Percentiles rank a stretch among this genome's conserved stretches.
Conservation (phyloP, 1,284 basidiomycete genomes). For the Fomitopsis schrenkii region DNA sequence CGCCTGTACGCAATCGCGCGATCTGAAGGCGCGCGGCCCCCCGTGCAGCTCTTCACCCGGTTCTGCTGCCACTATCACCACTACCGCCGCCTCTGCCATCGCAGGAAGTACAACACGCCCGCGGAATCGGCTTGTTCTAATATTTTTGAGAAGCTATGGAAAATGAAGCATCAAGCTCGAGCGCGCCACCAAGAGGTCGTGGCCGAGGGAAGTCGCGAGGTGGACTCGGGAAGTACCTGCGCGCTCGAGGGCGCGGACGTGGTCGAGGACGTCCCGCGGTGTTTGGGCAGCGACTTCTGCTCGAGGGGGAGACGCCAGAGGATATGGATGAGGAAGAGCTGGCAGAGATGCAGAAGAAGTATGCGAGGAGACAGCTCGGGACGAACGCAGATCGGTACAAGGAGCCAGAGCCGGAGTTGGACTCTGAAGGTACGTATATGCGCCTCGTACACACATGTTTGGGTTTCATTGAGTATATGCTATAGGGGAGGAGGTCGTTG, state of each 20-base stretch:
- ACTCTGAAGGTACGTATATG: constrained; percentile 51
- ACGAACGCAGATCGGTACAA: constrained; percentile 55
- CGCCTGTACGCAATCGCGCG: neutral
- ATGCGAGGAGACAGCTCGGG: constrained; percentile 50
- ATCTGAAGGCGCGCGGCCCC: too few species aligned
- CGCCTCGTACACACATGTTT: neutral
- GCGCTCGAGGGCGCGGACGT: constrained; percentile 58
- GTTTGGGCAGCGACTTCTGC: constrained; percentile 51
- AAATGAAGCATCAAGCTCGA: neutral
- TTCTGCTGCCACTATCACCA: neutral
- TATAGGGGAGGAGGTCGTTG: constrained; percentile 60
- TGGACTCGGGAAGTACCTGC: constrained; percentile 68
- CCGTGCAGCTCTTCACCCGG: too few species aligned
- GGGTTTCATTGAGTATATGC: neutral
- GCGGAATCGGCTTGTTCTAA: too few species aligned
- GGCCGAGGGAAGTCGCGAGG: constrained; percentile 59
- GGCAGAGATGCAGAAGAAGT: constrained; percentile 46
- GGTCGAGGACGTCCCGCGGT: constrained; percentile 59
- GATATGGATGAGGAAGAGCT: constrained; percentile 40
- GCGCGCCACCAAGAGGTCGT: constrained; percentile 25
- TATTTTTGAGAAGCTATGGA: neutral
- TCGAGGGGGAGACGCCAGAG: constrained; percentile 51
- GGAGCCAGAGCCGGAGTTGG: neutral
- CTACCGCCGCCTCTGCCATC: neutral
- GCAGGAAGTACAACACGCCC: neutral